Evolutionary conservation across 192 early-diverging fungal genomes (phyloP), one percentile per base, ranked within the genome.

Genomic region (Geosiphon pyriformis): DNA sequence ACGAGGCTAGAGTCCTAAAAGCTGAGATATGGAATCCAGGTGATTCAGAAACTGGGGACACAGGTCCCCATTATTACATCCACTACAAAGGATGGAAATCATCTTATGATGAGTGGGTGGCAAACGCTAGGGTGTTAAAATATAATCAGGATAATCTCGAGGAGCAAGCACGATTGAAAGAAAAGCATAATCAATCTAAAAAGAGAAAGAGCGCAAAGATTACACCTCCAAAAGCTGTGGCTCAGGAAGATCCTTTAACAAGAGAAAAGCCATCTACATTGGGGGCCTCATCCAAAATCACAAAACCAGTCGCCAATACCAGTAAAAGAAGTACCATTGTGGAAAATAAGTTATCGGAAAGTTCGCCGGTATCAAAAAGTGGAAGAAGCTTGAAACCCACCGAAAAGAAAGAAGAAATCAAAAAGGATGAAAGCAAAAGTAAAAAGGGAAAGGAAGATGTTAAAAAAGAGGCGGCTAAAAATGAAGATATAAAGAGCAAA

Each of bases 81-180:
- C 98, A 99, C 72, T 99, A 99, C 75, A 91, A 94, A 69, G 95
- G 98, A 18, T 99, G 98, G 98, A 97, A 97, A 74, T 86, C 88
- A n/a, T n/a, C 91, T 1, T 99, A 94, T 94, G 98, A 99, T 75
- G 98, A 99, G 76, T 99, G 98, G 98, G 98, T 98, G 0, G 89
- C 92, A 33, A 93, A 96, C 72, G 75, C 86, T 42, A 84, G 98
- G 6, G 82, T 92, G 12, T 72, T 96, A 17, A 93, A 93, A 68
- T 83, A 76, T 71, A 91, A 83, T 48, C 88, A 91, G 23, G 91
- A 91, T 37, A 98, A 94, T 71, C 68, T 95, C 51, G 80, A 87
- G 56, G 82, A 81, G 56, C 93, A 98, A 73, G 76, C 82, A 37
- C 90, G 90, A 33, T 77, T 98, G 17, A 76, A 78, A 60, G 83